Conservation (phyloP, 2,329 filamentous ascomycete genomes). For the Pseudogymnoascus sp. region DNA sequence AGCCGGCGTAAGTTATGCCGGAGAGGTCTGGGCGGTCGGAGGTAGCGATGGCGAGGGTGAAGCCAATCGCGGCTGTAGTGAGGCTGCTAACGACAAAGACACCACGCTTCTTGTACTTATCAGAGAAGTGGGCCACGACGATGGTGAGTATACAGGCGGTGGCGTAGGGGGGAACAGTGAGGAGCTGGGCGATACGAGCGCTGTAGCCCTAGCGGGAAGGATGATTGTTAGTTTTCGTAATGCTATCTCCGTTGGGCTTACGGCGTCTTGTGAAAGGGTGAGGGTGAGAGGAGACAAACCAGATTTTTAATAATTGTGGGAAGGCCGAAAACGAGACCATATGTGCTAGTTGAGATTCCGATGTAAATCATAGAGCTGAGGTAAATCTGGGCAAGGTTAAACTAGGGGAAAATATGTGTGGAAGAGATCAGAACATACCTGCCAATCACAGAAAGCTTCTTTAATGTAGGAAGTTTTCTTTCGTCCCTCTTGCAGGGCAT, state of each 20-base stretch:
- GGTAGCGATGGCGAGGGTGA: slow-evolving; percentile 13
- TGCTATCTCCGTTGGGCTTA: slow-evolving; percentile 34
- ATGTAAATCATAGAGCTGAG: slow-evolving; percentile 17
- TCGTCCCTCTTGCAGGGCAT: background rate
- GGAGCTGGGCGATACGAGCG: slow-evolving; percentile 38
- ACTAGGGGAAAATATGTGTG: slow-evolving; percentile 15
- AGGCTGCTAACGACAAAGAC: slow-evolving; percentile 49
- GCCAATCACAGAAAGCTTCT: slow-evolving; percentile 12
- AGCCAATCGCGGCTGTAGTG: slow-evolving; percentile 27
- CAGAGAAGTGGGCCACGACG: slow-evolving; percentile 45
- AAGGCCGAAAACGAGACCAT: slow-evolving; percentile 27
- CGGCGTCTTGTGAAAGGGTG: background rate
- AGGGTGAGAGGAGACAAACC: background rate
- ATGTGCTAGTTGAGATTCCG: slow-evolving; percentile 16
- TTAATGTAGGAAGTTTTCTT: slow-evolving; percentile 9
- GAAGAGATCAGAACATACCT: background rate
- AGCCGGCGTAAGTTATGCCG: slow-evolving; percentile 30
- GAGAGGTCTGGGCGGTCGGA: background rate
- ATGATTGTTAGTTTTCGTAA: slow-evolving; percentile 10
- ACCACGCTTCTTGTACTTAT: slow-evolving; percentile 37
- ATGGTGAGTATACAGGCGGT: slow-evolving; percentile 54
- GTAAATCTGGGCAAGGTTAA: slow-evolving; percentile 34
- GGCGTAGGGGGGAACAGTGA: slow-evolving; percentile 42
- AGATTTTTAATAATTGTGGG: slow-evolving; percentile 37
- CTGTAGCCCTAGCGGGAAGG: slow-evolving; percentile 21